A percentile compares a stretch with the other conserved stretches of the same genome.
phyloP scores from a whole-genome alignment of 495 filamentous ascomycete genomes.

The Neurospora terricola region DNA sequence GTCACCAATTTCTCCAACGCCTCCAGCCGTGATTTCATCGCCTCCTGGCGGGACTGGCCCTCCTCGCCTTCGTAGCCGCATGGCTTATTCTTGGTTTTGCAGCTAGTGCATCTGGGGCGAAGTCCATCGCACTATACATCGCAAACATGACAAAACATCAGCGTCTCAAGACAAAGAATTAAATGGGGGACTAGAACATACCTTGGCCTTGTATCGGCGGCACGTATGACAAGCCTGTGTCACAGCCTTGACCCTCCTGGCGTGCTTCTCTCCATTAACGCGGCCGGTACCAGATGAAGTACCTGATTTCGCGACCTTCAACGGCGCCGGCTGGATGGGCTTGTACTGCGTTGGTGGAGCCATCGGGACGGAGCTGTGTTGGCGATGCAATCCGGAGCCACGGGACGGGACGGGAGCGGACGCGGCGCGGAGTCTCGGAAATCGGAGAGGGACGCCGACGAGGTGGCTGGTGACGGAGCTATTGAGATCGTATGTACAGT shows the following conservation, averaged over 20 bases:
- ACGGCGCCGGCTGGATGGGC: constrained; percentile 12
- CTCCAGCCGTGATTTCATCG: constrained; percentile 13
- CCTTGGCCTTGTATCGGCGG: constrained; percentile 15
- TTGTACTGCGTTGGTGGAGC: constrained; percentile 5
- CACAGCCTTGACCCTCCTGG: constrained; percentile 15
- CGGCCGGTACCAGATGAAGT: background rate
- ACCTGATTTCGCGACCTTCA: constrained; percentile 1
- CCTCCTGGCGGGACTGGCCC: constrained; percentile 19
- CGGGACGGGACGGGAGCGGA: background rate
- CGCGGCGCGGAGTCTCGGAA: background rate
- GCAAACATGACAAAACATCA: background rate
- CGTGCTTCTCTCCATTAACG: constrained; percentile 2
- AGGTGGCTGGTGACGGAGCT: background rate
- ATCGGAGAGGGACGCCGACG: background rate
- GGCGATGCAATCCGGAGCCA: background rate
- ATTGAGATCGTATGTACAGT: background rate
- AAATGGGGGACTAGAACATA: background rate
- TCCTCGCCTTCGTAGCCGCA: constrained; percentile 21
- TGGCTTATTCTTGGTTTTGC: constrained; percentile 5
- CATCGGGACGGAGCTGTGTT: background rate
- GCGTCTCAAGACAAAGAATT: background rate
- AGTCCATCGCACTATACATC: constrained; percentile 16
- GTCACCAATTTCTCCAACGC: constrained; percentile 15
- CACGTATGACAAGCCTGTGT: constrained; percentile 19
- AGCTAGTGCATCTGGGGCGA: constrained; percentile 17